phyloP scores from a whole-genome alignment of 495 filamentous ascomycete genomes.

The Lasiosphaeria ovina region DNA sequence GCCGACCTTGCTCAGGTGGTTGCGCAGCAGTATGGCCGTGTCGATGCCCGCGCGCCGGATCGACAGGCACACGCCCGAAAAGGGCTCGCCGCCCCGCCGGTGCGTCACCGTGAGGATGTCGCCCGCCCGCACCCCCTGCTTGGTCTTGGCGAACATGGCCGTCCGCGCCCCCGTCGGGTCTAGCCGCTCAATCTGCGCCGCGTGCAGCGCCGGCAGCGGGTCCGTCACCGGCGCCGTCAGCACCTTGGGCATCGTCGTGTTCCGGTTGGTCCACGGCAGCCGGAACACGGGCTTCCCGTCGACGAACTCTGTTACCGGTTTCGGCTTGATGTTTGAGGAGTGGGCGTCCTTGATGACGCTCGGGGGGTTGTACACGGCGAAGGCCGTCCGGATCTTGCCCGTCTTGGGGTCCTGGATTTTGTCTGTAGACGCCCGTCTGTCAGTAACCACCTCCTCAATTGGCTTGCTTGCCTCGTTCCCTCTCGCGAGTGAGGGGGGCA shows the following conservation, averaged over 20 bases:
- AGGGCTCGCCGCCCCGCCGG: conserved; percentile 76
- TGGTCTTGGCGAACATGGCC: conserved; percentile 70
- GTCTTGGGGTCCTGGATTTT: conserved; percentile 26
- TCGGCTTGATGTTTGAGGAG: too few species aligned
- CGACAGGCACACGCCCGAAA: conserved; percentile 80
- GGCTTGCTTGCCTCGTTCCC: too few species aligned
- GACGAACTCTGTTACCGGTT: too few species aligned
- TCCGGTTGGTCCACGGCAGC: background rate
- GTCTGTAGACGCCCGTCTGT: conserved; percentile 17
- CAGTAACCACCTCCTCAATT: too few species aligned
- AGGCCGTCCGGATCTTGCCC: conserved; percentile 35
- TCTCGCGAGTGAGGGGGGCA: background rate
- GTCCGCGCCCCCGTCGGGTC: conserved; percentile 82
- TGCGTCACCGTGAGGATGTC: conserved; percentile 87
- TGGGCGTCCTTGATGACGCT: too few species aligned
- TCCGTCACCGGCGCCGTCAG: conserved; percentile 47
- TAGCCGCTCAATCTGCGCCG: conserved; percentile 64
- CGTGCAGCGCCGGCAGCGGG: conserved; percentile 60
- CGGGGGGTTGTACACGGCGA: conserved; percentile 41
- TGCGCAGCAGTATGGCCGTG: conserved; percentile 78
- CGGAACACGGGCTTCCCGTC: too few species aligned
- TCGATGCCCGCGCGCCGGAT: conserved; percentile 84
- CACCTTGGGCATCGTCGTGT: conserved; percentile 15
- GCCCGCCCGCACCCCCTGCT: conserved; percentile 70
- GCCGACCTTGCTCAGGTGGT: conserved; percentile 74